Base-by-base conservation (phyloP, 148 eudicot species). In the Talinum fruticosum region DNA sequence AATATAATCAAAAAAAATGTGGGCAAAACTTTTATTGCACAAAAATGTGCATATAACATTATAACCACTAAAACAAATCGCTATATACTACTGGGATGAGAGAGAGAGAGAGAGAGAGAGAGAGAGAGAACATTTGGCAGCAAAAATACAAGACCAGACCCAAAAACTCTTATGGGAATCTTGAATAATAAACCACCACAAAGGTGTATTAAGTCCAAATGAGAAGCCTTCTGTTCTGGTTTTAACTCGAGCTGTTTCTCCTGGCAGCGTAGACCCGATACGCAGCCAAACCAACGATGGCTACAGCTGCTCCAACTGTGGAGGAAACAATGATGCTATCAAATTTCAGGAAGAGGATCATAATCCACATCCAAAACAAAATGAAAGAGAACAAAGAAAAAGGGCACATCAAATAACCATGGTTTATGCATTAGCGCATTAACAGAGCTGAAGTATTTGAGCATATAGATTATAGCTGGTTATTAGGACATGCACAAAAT, bases 291-390 rank as follows among this genome's bases (percentile, higher is more conserved):
- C 95, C 92, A 66, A 87, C 95, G 59, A 91, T 59, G 29, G 86
- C 90, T 19, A 89, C 89, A 51, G 88, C 95, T 75, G 92, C 95
- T 78, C 95, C 95, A 54, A 87, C 95, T 91, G 89, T 28, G 76
- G 23, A 53, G 30, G 75, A 71, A 81, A 44, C 24, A 78, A 8
- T 4, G 34, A 7, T 37, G 30, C 47, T 7, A 4, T 15, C 15
- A 15, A 30, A 36, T 35, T 68, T 19, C n/a, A 35, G 10, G 8
- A 23, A 45, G 5, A 29, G 28, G 64, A 57, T n/a, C 5, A 7
- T 14, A 41, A 10, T 3, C 12, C 28, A 57, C 26, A 23, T 57
- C 8, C 29, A 57, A 57, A 57, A 21, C 24, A 57, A 28, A 6
- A 2, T 12, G 34, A 10, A 10, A 13, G 64, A 6, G 29, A 23